Conservation (phyloP, 2,329 filamentous ascomycete species). For the Phaeosphaeriaceae sp. region DNA sequence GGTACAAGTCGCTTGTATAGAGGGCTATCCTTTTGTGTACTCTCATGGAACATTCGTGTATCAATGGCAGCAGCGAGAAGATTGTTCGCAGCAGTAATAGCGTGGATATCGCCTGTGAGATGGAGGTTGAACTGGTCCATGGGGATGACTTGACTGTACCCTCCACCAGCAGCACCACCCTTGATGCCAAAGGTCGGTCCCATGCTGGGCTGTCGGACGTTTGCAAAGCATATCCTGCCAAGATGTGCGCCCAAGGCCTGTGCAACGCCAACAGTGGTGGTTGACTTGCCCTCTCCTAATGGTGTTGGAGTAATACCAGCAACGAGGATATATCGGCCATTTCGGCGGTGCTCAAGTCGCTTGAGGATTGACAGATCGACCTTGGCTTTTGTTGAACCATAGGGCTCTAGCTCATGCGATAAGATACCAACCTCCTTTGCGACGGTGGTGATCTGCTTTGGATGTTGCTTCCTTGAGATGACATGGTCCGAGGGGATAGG, state of each 20-base stretch:
- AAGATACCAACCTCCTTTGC: slow-evolving; percentile 88
- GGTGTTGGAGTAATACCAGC: slow-evolving; percentile 97
- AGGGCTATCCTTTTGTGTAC: slow-evolving; percentile 87
- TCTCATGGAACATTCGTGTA: slow-evolving; percentile 97
- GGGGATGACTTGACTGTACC: slow-evolving; percentile 98
- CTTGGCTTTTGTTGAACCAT: slow-evolving; percentile 95
- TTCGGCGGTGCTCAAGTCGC: slow-evolving; percentile 81
- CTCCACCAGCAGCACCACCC: slow-evolving; percentile 93
- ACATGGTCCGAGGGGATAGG: slow-evolving; percentile 97
- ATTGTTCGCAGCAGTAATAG: slow-evolving; percentile 96
- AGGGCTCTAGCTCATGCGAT: slow-evolving; percentile 88
- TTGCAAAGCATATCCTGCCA: slow-evolving; percentile 88
- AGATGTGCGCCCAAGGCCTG: slow-evolving; percentile 92
- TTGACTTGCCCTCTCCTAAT: slow-evolving; percentile 96
- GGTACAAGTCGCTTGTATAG: slow-evolving; percentile 90
- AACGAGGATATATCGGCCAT: slow-evolving; percentile 91
- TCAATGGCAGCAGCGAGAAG: slow-evolving; percentile 94
- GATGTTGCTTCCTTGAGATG: slow-evolving; percentile 84
- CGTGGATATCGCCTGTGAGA: slow-evolving; percentile 96
- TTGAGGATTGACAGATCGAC: slow-evolving; percentile 83
- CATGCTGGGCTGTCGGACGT: slow-evolving; percentile 95
- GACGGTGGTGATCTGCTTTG: slow-evolving; percentile 87
- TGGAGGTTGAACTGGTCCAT: slow-evolving; percentile 99
- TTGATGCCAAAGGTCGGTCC: slow-evolving; percentile 99
- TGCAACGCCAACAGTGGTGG: slow-evolving; percentile 92